A percentile compares a stretch with the other conserved stretches of the same genome.
These are phyloP conservation scores for Dunaliella sp. DNA, from an alignment of 139 green algal species.

Conservation along the genomic window DNA sequence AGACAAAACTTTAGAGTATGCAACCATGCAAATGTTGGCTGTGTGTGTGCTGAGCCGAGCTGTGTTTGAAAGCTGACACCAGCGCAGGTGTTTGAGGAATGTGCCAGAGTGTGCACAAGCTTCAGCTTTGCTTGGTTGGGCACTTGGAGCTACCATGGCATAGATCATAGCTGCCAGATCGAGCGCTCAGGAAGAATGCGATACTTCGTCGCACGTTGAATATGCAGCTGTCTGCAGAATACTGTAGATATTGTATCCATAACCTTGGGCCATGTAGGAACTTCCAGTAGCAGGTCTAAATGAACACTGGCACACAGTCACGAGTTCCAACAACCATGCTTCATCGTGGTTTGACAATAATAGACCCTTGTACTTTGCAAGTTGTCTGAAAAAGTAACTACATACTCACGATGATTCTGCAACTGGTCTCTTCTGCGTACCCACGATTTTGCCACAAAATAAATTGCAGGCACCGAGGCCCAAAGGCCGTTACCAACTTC, in stretches of 20 bases:
- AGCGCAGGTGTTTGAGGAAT: too few relatives aligned
- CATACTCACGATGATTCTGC: not conserved
- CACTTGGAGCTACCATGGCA: too few relatives aligned
- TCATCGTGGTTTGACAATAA: not conserved
- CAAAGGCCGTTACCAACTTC: constrained; percentile 24
- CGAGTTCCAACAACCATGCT: too few relatives aligned
- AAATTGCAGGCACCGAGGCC: not conserved
- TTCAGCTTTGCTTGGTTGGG: not conserved
- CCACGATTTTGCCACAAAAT: too few relatives aligned
- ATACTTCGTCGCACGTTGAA: too few relatives aligned
- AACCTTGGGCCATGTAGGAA: not conserved
- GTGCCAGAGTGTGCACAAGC: not conserved
- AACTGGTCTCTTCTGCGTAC: not conserved
- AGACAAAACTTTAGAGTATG: not conserved
- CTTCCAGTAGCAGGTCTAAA: too few relatives aligned
- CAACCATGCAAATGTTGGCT: not conserved
- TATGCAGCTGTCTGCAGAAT: too few relatives aligned
- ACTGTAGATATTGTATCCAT: not conserved
- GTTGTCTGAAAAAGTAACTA: not conserved
- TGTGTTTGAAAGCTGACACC: not conserved
- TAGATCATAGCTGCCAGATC: too few relatives aligned
- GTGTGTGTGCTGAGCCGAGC: not conserved
- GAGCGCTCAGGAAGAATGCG: too few relatives aligned
- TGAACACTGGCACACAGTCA: too few relatives aligned
- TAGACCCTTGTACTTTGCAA: not conserved